Conservation (phyloP, 2,329 filamentous ascomycete species). For the Microsporum audouinii region DNA sequence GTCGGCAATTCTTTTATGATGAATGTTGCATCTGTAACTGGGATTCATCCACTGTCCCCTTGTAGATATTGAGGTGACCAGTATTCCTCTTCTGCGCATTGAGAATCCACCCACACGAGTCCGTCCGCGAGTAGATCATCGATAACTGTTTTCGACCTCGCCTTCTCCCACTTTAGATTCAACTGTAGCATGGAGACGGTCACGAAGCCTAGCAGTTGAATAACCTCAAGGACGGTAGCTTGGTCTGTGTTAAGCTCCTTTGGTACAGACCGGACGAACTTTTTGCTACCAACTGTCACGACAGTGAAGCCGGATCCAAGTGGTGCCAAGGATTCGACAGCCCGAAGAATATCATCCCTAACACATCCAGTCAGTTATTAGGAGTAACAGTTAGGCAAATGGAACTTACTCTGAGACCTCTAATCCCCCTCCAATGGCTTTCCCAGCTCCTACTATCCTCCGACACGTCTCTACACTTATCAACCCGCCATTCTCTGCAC, state of each 20-base stretch:
- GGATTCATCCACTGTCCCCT: constrained; percentile 30
- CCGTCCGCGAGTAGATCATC: constrained; percentile 82
- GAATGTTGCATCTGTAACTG: neutral
- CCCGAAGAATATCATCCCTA: constrained; percentile 78
- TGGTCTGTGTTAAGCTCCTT: constrained; percentile 94
- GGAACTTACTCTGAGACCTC: constrained; percentile 63
- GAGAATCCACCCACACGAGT: constrained; percentile 86
- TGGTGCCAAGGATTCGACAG: constrained; percentile 75
- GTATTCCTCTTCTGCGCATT: constrained; percentile 79
- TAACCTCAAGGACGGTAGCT: constrained; percentile 79
- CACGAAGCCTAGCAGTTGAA: constrained; percentile 80
- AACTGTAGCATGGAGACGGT: constrained; percentile 77
- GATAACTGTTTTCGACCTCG: constrained; percentile 75
- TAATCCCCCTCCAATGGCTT: constrained; percentile 62
- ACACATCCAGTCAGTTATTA: neutral
- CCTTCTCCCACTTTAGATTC: constrained; percentile 76
- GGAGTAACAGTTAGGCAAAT: neutral
- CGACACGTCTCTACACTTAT: constrained; percentile 73
- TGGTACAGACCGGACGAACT: constrained; percentile 84
- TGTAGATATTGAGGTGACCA: constrained; percentile 51
- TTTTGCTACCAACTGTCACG: constrained; percentile 67
- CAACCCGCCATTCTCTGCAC: constrained; percentile 83
- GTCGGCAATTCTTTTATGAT: neutral
- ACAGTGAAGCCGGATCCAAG: constrained; percentile 81
- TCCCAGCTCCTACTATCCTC: constrained; percentile 59